Evolutionary conservation across 2,329 filamentous ascomycete species (phyloP).

Genomic region (Cercospora zeae-maydis): DNA sequence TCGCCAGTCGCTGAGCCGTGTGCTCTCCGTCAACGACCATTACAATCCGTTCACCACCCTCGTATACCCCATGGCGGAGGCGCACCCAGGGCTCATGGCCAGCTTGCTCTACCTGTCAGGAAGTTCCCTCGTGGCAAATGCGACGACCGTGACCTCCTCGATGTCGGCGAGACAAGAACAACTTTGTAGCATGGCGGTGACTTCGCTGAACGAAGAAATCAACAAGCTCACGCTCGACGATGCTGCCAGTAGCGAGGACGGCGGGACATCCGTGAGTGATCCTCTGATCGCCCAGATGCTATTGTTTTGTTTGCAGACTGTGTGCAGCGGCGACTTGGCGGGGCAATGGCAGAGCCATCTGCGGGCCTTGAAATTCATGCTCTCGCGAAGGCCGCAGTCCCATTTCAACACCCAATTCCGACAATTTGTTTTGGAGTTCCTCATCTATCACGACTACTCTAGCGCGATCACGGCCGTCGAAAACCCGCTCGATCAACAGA

Average conservation of each 20-base stretch:
- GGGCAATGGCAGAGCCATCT: constrained; percentile 63
- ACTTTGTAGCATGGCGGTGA: constrained; percentile 48
- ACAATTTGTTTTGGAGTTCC: constrained; percentile 70
- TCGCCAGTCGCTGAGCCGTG: constrained; percentile 70
- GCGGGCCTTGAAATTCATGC: constrained; percentile 67
- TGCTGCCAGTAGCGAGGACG: constrained; percentile 34
- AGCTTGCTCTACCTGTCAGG: constrained; percentile 80
- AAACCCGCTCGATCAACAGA: constrained; percentile 37
- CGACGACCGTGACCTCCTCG: constrained; percentile 24
- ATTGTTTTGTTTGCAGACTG: constrained; percentile 58
- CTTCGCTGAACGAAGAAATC: constrained; percentile 25
- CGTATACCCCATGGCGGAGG: constrained; percentile 74
- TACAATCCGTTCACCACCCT: constrained; percentile 84
- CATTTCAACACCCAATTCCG: constrained; percentile 62
- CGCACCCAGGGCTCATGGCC: constrained; percentile 82
- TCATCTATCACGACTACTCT: constrained; percentile 72
- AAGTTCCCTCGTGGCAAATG: constrained; percentile 61
- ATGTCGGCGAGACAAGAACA: constrained; percentile 54
- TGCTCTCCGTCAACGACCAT: constrained; percentile 74
- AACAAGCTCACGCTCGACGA: background rate
- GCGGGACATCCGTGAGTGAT: constrained; percentile 33
- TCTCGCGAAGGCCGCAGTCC: constrained; percentile 51
- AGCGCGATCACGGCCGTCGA: constrained; percentile 56
- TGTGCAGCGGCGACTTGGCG: constrained; percentile 56
- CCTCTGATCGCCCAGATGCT: constrained; percentile 61